These are phyloP conservation scores for Cokeromyces recurvatus DNA, from an alignment of 371 early-diverging fungal genomes.

Conservation along the genomic window DNA sequence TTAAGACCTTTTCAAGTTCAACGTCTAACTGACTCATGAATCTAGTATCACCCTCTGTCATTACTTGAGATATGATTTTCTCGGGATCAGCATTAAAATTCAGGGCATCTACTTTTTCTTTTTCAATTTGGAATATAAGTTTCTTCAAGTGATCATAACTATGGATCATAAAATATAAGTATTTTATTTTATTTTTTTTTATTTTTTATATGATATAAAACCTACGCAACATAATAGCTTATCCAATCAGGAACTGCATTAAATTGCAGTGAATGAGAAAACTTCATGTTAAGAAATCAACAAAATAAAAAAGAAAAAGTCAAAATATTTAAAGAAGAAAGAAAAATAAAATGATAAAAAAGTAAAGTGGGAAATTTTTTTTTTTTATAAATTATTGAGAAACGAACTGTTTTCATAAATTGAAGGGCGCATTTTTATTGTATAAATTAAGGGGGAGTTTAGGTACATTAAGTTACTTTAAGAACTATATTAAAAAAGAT, in stretches of 20 bases:
- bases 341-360: no score
- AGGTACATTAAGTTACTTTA: no score
- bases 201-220: neutral
- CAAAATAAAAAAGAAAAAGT: no score
- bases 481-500: no score
- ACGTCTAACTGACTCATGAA: conserved; percentile 70
- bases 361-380: no score
- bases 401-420: no score
- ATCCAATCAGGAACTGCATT: conserved; percentile 92
- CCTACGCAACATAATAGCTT: conserved; percentile 69
- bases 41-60: conserved; percentile 19
- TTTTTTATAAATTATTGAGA: no score
- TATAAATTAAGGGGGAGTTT: no score
- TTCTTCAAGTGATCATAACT: conserved; percentile 89
- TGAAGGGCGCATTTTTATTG: no score
- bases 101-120: conserved; percentile 65
- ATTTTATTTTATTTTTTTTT: no score
- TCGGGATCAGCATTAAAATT: conserved; percentile 25
- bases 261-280: conserved; percentile 82
- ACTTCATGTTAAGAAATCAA: no score
- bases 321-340: no score
- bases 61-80: neutral
- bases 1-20: conserved; percentile 76
- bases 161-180: conserved; percentile 2
- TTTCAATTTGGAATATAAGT: conserved; percentile 83